Evolutionary conservation across 1,284 basidiomycete genomes (phyloP), one percentile per base, ranked within the genome.

Genomic region (Ustilago nuda): DNA sequence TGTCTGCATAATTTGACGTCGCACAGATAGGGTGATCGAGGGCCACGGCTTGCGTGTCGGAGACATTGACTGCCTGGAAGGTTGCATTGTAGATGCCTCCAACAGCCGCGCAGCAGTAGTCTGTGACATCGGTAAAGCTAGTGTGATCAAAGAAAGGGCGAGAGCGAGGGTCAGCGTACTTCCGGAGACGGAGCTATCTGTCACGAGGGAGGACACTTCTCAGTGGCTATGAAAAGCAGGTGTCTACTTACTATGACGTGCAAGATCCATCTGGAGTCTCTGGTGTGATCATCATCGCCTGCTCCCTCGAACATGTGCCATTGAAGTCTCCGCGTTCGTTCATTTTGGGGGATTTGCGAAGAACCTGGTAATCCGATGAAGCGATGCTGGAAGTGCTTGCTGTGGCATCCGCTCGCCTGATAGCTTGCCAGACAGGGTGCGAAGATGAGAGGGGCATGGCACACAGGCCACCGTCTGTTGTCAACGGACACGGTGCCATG

Each of bases 101-200:
- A 1, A 80, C 79, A 6, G 79, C 79, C 23, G 72, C 77, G 43
- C 79, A 80, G 56, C 79, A 80, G 56, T 79, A 80, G 46, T 75
- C 68, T n/a, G 79, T 80, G 33, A 80, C 75, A 36, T 80, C 79
- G 35, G 66, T 61, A 37, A 76, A 79, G 71, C 72, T 75, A 19
- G 50, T n/a, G 30, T 27, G n/a, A 17, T 30, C 4, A 46, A 43
- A 37, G 5, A 13, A 13, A 3, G 23, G 23, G 3, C 23, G 17
- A n/a, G 23, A 33, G 30, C 5, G 30, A 51, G 11, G 30, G 50
- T 51, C 30, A 51, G 50, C 30, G 19, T 11, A 6, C n/a, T 6
- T 19, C 11, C n/a, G 8, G 19, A 19, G 8, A 45, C 19, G 43
- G n/a, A 19, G 43, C 43, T 19, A 11, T 45, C n/a, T 19, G 1